Evolutionary conservation across 805 yeast species (phyloP).

Genomic region (Saccharomycopsis malanga): DNA sequence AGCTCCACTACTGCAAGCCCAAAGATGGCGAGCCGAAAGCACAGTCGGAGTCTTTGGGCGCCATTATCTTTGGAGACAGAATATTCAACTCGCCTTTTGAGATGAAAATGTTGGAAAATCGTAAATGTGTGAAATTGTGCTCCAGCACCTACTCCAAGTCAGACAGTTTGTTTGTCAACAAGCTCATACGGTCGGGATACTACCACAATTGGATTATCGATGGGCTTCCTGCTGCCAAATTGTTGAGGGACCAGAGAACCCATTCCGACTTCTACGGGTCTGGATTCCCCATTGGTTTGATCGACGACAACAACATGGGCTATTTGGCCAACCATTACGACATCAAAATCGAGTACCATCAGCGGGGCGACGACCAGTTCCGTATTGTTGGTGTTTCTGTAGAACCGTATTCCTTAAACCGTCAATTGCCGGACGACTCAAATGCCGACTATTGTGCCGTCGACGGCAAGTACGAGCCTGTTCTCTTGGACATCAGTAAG

Average conservation of each 20-base stretch:
- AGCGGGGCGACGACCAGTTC: slow-evolving; percentile 54
- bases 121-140: slow-evolving; percentile 66
- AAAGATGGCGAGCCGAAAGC: slow-evolving; percentile 38
- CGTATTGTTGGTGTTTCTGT: slow-evolving; percentile 91
- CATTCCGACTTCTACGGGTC: slow-evolving; percentile 60
- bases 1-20: slow-evolving; percentile 81
- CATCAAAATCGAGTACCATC: slow-evolving; percentile 75
- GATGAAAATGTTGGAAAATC: slow-evolving; percentile 67
- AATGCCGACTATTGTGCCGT: slow-evolving; percentile 1
- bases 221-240: slow-evolving; percentile 86
- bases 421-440: slow-evolving; percentile 7
- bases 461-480: slow-evolving; percentile 28
- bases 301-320: slow-evolving; percentile 49
- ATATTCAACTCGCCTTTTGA: slow-evolving; percentile 89
- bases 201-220: slow-evolving; percentile 90
- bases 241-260: slow-evolving; percentile 50
- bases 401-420: slow-evolving; percentile 51
- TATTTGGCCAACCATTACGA: slow-evolving; percentile 77
- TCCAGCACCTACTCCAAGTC: slow-evolving; percentile 45
- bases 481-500: slow-evolving; percentile 41
- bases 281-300: slow-evolving; percentile 74
- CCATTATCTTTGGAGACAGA: slow-evolving; percentile 92
- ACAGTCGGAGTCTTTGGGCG: slow-evolving; percentile 86
- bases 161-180: slow-evolving; percentile 70
- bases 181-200: slow-evolving; percentile 76